Base-by-base conservation (phyloP, 176 grass and related monocot genomes). In the Themeda triandra region DNA sequence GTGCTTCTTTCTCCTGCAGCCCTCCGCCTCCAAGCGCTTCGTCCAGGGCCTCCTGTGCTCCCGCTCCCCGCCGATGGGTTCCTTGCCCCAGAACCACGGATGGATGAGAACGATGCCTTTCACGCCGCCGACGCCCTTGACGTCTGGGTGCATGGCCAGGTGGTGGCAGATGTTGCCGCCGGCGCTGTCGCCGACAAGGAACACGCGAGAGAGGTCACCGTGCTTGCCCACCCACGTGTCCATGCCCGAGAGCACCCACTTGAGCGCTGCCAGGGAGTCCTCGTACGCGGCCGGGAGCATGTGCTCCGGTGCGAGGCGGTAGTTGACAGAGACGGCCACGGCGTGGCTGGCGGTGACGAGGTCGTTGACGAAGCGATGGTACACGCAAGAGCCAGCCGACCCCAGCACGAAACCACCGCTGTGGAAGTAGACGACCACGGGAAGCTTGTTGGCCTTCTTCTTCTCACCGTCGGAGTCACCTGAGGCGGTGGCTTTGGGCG, bases 101-200 rank as follows among this genome's bases (percentile, higher is more conserved):
- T 88, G 90, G 78, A 91, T 85, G 25, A 85, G 77, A 32, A 85
- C 86, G 41, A 66, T 3, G 71, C 89, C 86, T 5, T 14, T 73
- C 2, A 91, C 18, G 13, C 33, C 33, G 1, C 33, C 33, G 0
- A 5, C 33, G 4, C 2, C 4, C 13, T 10, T 35, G 6, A 53
- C 11, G 42, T 58, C 67, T 21, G 48, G 77, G 56, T 65, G 90
- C 67, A 81, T 87, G 81, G 90, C 78, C 36, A 85, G 72, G 82
- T 88, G 45, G 82, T 88, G 85, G 78, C 82, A 87, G 82, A 92
- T 85, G 78, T 92, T 88, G 71, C 53, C 86, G 27, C 86, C 86
- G 12, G 86, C 90, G 74, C 90, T 92, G 78, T 86, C 79, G 13
- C 82, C 86, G 40, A 63, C 78, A 4, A 88, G 66, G 78, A 91